phyloP scores from a whole-genome alignment of 2,329 filamentous ascomycete species.

The Neodidymelliopsis sp. region DNA sequence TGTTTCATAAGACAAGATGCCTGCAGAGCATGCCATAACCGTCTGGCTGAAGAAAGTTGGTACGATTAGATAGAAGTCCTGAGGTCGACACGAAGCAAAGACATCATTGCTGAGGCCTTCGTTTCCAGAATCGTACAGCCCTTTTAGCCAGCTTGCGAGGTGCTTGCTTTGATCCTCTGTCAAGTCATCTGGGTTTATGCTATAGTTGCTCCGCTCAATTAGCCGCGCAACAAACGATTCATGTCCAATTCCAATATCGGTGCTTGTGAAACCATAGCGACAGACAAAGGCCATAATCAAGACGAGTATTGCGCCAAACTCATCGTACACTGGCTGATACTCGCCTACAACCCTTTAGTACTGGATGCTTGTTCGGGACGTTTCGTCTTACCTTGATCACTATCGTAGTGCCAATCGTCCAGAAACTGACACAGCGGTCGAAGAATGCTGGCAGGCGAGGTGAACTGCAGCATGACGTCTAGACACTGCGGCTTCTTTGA shows the following conservation, averaged over 20 bases:
- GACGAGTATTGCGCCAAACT: conserved; percentile 80
- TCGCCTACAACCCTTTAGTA: conserved; percentile 61
- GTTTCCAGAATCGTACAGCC: conserved; percentile 70
- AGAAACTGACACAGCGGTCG: conserved; percentile 77
- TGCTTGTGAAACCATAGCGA: conserved; percentile 71
- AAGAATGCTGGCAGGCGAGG: conserved; percentile 72
- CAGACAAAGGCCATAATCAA: conserved; percentile 77
- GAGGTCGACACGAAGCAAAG: conserved; percentile 81
- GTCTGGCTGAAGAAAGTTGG: conserved; percentile 80
- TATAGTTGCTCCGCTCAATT: conserved; percentile 66
- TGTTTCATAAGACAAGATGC: conserved; percentile 70
- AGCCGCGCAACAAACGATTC: conserved; percentile 75
- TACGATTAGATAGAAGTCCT: conserved; percentile 81
- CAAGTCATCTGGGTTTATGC: conserved; percentile 66
- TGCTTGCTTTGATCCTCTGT: conserved; percentile 71
- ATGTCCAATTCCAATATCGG: conserved; percentile 69
- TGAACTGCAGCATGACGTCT: conserved; percentile 79
- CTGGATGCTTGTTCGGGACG: background rate
- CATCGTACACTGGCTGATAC: conserved; percentile 85
- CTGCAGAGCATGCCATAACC: conserved; percentile 71
- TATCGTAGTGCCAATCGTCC: conserved; percentile 81
- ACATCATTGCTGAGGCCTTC: conserved; percentile 81
- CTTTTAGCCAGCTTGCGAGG: conserved; percentile 77
- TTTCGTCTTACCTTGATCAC: conserved; percentile 67
- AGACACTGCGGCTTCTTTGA: conserved; percentile 74